A percentile compares a stretch with the other conserved stretches of the same genome.
Evolutionary conservation across 169 alveolate genomes (phyloP).

Genomic region (Toxoplasma gondii): DNA sequence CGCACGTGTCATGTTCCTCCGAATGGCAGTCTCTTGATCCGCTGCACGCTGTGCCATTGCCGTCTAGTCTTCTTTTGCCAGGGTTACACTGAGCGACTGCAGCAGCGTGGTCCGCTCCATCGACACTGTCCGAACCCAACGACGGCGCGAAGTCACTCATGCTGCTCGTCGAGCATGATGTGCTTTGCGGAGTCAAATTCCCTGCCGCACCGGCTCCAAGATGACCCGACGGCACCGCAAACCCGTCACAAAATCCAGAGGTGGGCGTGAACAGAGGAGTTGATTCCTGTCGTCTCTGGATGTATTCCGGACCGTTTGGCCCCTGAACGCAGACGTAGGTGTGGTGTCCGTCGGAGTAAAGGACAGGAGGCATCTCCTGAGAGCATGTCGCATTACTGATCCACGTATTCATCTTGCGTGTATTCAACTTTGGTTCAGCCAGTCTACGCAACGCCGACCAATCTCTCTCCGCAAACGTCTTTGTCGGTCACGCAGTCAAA

Average conservation of each 20-base stretch:
- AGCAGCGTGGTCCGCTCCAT: neutral
- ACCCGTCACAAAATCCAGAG: neutral
- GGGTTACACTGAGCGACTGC: neutral
- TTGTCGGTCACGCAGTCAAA: no score
- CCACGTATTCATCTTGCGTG: neutral
- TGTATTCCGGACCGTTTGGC: slow-evolving; percentile 27
- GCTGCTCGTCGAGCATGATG: slow-evolving; percentile 9
- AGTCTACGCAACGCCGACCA: no score
- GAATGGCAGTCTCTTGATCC: neutral
- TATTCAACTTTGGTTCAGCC: no score
- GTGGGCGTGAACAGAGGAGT: neutral
- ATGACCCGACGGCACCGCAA: neutral
- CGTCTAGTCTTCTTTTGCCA: neutral
- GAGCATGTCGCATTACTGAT: neutral
- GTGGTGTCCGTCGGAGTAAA: slow-evolving; percentile 13
- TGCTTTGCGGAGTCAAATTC: neutral
- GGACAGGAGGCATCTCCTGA: neutral
- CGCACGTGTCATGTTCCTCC: slow-evolving; percentile 36
- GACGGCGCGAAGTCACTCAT: neutral
- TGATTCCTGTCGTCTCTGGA: slow-evolving; percentile 7
- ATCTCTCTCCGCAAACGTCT: no score
- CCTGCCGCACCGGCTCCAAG: neutral
- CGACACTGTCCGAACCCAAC: neutral
- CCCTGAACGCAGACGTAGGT: slow-evolving; percentile 38
- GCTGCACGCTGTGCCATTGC: neutral